phyloP scores from a whole-genome alignment of 1,284 basidiomycete genomes.

The Pholiota adiposa region DNA sequence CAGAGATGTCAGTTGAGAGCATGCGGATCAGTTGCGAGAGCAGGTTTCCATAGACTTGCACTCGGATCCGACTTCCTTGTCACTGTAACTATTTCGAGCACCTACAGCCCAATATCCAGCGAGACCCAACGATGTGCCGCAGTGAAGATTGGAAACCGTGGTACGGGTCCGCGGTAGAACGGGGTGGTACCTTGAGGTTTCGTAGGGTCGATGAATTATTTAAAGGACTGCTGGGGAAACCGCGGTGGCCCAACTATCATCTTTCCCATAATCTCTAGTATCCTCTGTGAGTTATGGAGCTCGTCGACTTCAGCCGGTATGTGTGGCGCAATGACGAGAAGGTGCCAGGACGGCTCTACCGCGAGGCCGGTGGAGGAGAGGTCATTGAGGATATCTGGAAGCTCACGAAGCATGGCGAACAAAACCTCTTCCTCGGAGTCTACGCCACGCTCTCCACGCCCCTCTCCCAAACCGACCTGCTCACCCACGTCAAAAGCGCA shows the following conservation, averaged over 20 bases:
- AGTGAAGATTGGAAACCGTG: background rate
- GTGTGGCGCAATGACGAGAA: slow-evolving; percentile 18
- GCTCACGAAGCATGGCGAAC: slow-evolving; percentile 24
- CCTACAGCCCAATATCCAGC: background rate
- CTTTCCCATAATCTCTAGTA: background rate
- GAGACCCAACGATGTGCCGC: too few relatives aligned
- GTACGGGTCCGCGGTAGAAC: background rate
- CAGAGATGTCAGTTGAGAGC: too few relatives aligned
- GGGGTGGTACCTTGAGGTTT: background rate
- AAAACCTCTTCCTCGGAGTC: slow-evolving; percentile 22
- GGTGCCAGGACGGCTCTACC: slow-evolving; percentile 16
- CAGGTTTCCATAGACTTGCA: background rate
- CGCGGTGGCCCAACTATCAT: background rate
- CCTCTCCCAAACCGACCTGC: slow-evolving; percentile 2
- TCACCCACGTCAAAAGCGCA: slow-evolving; percentile 11
- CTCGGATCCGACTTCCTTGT: background rate
- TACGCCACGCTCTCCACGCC: slow-evolving; percentile 13
- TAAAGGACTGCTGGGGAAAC: background rate
- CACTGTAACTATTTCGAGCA: background rate
- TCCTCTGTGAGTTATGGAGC: slow-evolving; percentile 7
- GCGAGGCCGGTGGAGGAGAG: slow-evolving; percentile 23
- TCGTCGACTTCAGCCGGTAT: slow-evolving; percentile 18
- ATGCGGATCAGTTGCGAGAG: background rate
- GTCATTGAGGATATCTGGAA: slow-evolving; percentile 25
- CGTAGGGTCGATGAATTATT: background rate